Base-by-base conservation (phyloP, 2,329 filamentous ascomycete species). In the Fusarium sp. region DNA sequence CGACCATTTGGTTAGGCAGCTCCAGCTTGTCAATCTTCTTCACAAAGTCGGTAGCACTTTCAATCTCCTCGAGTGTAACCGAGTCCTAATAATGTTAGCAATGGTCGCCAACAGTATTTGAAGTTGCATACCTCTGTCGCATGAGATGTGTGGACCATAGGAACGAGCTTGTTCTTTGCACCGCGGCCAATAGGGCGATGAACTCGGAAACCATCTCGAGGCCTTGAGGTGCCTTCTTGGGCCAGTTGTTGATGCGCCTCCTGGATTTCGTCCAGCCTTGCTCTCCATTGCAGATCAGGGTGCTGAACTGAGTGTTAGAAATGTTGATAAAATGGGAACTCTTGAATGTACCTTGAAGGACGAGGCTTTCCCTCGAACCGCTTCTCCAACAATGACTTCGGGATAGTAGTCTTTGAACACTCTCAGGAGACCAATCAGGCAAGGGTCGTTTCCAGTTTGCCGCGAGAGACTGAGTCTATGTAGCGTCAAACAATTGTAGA, bases 401-500 rank as follows among this genome's bases (percentile, higher is more conserved):
- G 95, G 94, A 78, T 96, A 97, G 82, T 96, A 97, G 80, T 96
- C 94, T 80, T 97, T 97, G 85, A 92, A 97, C n/a, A 96, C 91
- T 65, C 93, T 90, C 59, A 97, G 85, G 20, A 97, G 86, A 4
- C 93, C 93, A 40, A 93, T 87, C 38, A 97, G 85, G 61, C 91
- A 89, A 58, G 92, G 92, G 65, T 97, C 95, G 78, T 93, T 93
- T 20, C 92, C 92, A 6, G 87, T 89, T 77, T 91, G 89, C 50
- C 90, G 84, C 4, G 89, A 88, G 36, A 92, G 80, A 40, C 85
- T 85, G 71, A 92, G 84, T 59, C 90, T 92, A 11, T 16, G 11
- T 2, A 9, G 4, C 27, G 56, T 78, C 31, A 78, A 64, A 42
- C 5, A 27, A 4, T 16, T 18, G 1, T 16, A 31, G 27, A 64